Evolutionary conservation across 768 basidiomycete species (phyloP).

Genomic region (Kwoniella dejecticola): DNA sequence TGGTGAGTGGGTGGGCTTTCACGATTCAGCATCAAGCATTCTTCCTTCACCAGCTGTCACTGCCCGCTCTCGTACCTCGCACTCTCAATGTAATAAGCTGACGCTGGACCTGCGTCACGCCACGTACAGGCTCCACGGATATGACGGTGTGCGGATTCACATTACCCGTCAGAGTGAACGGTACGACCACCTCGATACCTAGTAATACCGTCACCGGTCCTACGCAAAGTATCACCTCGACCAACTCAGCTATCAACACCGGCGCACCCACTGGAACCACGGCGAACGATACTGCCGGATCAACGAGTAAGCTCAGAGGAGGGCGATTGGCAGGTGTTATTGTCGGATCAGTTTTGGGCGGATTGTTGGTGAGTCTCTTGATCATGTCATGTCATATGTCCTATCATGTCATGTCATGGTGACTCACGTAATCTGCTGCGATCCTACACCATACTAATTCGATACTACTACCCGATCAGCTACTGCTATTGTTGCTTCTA

Average conservation of each 20-base stretch:
- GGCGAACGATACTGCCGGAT: slow-evolving; percentile 13
- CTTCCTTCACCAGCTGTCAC: too few species aligned
- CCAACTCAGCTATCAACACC: slow-evolving; percentile 7
- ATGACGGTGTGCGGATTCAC: slow-evolving; percentile 45
- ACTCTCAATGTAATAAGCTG: background rate
- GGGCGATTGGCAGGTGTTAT: slow-evolving; percentile 50
- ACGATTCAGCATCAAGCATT: background rate
- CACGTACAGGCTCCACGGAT: slow-evolving; percentile 40
- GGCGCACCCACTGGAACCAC: slow-evolving; percentile 16
- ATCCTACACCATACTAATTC: too few species aligned
- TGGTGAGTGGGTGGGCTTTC: slow-evolving; percentile 16
- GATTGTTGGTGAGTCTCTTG: slow-evolving; percentile 41
- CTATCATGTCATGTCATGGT: background rate
- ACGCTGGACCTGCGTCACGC: background rate
- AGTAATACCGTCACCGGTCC: slow-evolving; percentile 10
- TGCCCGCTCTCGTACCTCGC: too few species aligned
- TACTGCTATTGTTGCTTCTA: slow-evolving; percentile 37
- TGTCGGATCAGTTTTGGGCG: slow-evolving; percentile 49
- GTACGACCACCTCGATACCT: slow-evolving; percentile 6
- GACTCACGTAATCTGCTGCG: too few species aligned
- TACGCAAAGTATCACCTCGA: slow-evolving; percentile 18
- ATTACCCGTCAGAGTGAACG: slow-evolving; percentile 25
- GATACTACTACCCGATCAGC: background rate
- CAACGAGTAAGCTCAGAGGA: slow-evolving; percentile 24
- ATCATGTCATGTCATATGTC: background rate